Evolutionary conservation across 2,329 filamentous ascomycete genomes (phyloP).

Genomic region (Diplodia intermedia): DNA sequence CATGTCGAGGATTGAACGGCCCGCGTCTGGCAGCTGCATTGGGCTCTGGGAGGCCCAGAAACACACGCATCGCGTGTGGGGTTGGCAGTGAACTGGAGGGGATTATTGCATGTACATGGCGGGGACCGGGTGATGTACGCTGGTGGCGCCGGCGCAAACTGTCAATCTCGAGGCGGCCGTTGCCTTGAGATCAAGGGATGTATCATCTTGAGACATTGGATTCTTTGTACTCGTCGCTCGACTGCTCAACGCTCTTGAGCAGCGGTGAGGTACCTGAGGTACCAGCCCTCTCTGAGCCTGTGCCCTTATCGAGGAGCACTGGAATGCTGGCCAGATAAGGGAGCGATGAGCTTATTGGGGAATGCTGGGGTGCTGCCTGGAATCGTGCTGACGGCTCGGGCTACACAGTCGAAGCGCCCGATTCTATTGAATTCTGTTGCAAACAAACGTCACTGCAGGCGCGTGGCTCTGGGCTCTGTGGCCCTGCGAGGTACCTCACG

Average conservation of each 20-base stretch:
- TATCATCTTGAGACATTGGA: slow-evolving; percentile 27
- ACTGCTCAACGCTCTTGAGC: not conserved
- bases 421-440: slow-evolving; percentile 29
- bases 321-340: slow-evolving; percentile 25
- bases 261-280: slow-evolving; percentile 7
- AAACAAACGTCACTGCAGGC: slow-evolving; percentile 24
- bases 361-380: slow-evolving; percentile 21
- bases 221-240: slow-evolving; percentile 19
- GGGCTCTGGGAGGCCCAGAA: not conserved
- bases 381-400: slow-evolving; percentile 19
- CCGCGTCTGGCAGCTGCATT: not conserved
- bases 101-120: not conserved
- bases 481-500: not conserved
- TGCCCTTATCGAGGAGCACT: slow-evolving; percentile 21
- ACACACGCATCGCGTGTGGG: slow-evolving; percentile 17
- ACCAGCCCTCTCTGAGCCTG: slow-evolving; percentile 7
- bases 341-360: slow-evolving; percentile 13
- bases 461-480: slow-evolving; percentile 15
- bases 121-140: slow-evolving; percentile 25
- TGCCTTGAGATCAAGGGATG: slow-evolving; percentile 14
- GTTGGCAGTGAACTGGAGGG: slow-evolving; percentile 15
- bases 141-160: slow-evolving; percentile 11
- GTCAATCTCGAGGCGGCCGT: slow-evolving; percentile 6
- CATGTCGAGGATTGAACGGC: not conserved
- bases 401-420: slow-evolving; percentile 26